A percentile compares a stretch with the other conserved stretches of the same genome.
These are phyloP conservation scores for Termitomyces sp. DNA, from an alignment of 768 basidiomycete genomes.

Conservation along the genomic window DNA sequence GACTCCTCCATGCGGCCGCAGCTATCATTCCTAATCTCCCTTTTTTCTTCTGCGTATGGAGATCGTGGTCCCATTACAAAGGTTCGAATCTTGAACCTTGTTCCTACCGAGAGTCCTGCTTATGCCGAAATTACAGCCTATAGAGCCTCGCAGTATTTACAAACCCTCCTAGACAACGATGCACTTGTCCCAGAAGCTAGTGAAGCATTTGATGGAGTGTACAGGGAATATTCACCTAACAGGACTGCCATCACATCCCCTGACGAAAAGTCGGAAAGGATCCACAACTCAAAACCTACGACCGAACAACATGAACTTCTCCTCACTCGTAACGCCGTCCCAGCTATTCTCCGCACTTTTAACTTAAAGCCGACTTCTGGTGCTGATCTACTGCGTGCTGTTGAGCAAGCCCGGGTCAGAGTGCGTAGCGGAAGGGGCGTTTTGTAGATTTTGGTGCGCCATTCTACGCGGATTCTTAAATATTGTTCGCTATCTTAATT, in stretches of 20 bases:
- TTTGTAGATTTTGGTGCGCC: neutral
- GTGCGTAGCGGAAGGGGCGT: constrained; percentile 19
- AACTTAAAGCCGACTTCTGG: constrained; percentile 40
- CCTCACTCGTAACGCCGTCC: constrained; percentile 51
- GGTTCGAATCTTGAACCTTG: constrained; percentile 34
- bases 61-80: constrained; percentile 82
- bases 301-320: constrained; percentile 31
- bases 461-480: neutral
- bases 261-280: constrained; percentile 1
- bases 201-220: constrained; percentile 54
- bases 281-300: constrained; percentile 1
- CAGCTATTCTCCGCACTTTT: constrained; percentile 44
- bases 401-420: constrained; percentile 52
- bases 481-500: neutral
- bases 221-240: constrained; percentile 26
- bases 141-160: constrained; percentile 66
- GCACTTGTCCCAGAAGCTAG: constrained; percentile 56
- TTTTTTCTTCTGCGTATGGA: constrained; percentile 83
- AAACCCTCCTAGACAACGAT: constrained; percentile 52
- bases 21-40: constrained; percentile 82
- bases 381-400: constrained; percentile 57
- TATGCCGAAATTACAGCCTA: constrained; percentile 43
- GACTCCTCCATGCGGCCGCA: constrained; percentile 23
- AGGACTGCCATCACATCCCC: neutral
- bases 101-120: neutral